Conservation (phyloP, 768 basidiomycete genomes). For the Boletus rubropictus region DNA sequence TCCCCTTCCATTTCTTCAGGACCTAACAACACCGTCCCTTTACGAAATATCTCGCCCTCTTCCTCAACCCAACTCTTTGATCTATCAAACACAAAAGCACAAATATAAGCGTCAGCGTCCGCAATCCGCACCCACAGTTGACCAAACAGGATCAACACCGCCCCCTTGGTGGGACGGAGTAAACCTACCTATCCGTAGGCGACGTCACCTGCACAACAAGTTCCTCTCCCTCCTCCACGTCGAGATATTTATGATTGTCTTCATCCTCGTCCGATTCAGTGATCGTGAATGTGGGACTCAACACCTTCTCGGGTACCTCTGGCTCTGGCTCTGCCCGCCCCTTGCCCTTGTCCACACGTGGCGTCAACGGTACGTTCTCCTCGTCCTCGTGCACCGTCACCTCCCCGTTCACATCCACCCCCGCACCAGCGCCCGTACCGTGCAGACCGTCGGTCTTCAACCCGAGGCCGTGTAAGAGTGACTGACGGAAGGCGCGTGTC, state of each 20-base stretch:
- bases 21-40: constrained; percentile 74
- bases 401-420: constrained; percentile 1
- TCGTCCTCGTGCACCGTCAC: constrained; percentile 20
- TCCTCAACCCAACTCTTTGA: constrained; percentile 84
- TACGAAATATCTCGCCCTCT: constrained; percentile 94
- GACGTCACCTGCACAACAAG: constrained; percentile 25
- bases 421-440: constrained; percentile 24
- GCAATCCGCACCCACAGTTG: neutral
- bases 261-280: constrained; percentile 48
- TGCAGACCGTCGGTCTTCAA: constrained; percentile 31
- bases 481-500: constrained; percentile 32
- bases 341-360: constrained; percentile 75
- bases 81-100: constrained; percentile 34
- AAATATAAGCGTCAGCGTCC: neutral
- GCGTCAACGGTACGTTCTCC: constrained; percentile 43
- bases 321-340: constrained; percentile 63
- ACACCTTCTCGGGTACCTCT: constrained; percentile 61
- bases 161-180: neutral
- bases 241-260: constrained; percentile 31
- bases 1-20: constrained; percentile 88
- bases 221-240: constrained; percentile 34
- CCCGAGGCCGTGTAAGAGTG: constrained; percentile 44
- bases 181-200: constrained; percentile 44
- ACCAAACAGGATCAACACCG: neutral
- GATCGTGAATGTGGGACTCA: constrained; percentile 59